Evolutionary conservation across 2,329 filamentous ascomycete species (phyloP), one percentile per base, ranked within the genome.

Genomic region (Akanthomyces uredinophilus): DNA sequence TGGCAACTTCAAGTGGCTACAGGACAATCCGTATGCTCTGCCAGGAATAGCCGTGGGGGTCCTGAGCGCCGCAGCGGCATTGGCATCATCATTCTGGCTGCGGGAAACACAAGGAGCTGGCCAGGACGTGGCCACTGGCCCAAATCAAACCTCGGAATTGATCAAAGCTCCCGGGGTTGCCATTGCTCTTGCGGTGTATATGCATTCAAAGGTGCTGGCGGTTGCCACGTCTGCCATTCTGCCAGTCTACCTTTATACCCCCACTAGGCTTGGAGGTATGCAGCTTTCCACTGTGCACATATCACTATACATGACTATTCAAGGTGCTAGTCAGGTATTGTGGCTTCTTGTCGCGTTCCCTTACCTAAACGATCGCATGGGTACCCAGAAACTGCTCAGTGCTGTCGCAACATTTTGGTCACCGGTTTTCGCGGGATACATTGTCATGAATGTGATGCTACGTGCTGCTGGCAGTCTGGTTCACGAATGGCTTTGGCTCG

Each of bases 11-110:
- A 66, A 66, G 0, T 82, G 85, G 69, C 78, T 85, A 51, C 67
- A 71, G 3, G 72, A 73, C 44, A 85, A 79, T 56, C 83, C 83
- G 0, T 87, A 84, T 62, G 80, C 82, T 2, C 68, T 81, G 35
- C 81, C 83, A 3, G 85, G 85, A 39, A 66, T 85, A 18, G 74
- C 81, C 50, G 82, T 79, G 2, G 46, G 46, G 2, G 22, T 7
- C 3, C 14, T 49, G 46, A 49, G 24, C 14, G 46, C 46, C 22
- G 4, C 8, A 1, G 46, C 22, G 2, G 46, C 46, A 1, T 4
- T 49, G 22, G 13, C 22, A 2, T 29, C 13, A 6, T 16, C 18
- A 7, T 18, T 49, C 7, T 49, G 10, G 8, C 46, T 49, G 2
- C 22, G 7, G 13, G 46, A 49, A 18, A 49, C 22, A 11, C 22